These are phyloP conservation scores for Salix udensis DNA, from an alignment of 345 rosid genomes.

Conservation along the genomic window DNA sequence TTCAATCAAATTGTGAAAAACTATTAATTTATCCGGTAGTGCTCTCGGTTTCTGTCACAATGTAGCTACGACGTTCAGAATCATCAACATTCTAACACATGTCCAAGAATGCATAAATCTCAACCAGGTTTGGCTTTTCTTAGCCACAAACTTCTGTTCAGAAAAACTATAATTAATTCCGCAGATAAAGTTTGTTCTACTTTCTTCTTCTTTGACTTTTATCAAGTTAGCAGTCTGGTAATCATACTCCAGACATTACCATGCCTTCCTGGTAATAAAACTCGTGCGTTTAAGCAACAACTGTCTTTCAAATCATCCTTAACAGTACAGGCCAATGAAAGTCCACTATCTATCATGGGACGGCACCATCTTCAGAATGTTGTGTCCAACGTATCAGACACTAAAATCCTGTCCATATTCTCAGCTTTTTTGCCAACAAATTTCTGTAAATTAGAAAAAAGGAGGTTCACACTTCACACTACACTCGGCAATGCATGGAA, in stretches of 20 bases:
- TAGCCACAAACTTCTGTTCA: no score
- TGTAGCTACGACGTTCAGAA: no score
- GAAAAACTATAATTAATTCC: no score
- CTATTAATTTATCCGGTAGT: no score
- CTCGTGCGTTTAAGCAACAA: not conserved
- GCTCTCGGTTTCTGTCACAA: no score
- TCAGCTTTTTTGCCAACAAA: conserved; percentile 18
- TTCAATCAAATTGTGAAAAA: no score
- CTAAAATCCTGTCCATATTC: not conserved
- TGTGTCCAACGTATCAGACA: conserved; percentile 6
- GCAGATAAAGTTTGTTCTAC: no score
- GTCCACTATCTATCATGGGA: conserved; percentile 21
- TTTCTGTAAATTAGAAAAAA: not conserved
- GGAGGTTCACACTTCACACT: not conserved
- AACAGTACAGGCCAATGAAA: not conserved
- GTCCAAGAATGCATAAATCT: no score
- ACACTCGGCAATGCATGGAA: not conserved
- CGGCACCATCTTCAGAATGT: conserved; percentile 13
- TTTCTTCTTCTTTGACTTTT: no score
- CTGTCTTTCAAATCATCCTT: not conserved
- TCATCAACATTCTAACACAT: no score
- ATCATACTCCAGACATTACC: not conserved
- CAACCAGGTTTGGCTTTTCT: no score
- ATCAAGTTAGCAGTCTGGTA: no score
- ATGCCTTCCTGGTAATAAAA: not conserved